phyloP scores from a whole-genome alignment of 768 basidiomycete species.

The Mycena kentingensis region DNA sequence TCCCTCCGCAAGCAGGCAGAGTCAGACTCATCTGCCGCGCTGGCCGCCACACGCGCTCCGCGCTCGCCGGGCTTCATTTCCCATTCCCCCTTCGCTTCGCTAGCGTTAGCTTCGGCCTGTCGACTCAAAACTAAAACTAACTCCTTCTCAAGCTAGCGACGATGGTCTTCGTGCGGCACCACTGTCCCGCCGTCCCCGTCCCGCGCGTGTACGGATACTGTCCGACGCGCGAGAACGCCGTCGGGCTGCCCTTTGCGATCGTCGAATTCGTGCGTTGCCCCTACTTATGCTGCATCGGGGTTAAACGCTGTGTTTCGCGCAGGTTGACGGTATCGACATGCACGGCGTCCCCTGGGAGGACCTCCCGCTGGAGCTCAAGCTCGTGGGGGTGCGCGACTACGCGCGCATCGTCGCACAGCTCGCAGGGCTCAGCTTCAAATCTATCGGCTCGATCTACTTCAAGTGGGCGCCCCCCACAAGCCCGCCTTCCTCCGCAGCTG shows the following conservation, averaged over 20 bases:
- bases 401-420: constrained; percentile 23
- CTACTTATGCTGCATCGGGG: not conserved
- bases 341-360: constrained; percentile 24
- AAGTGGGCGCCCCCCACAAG: no score
- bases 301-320: not conserved
- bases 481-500: not conserved
- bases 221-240: constrained; percentile 23
- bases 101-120: no score
- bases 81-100: no score
- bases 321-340: constrained; percentile 25
- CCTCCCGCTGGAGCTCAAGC: constrained; percentile 22
- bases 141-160: constrained; percentile 22
- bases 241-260: constrained; percentile 27
- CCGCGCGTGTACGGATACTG: constrained; percentile 28
- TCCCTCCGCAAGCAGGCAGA: no score
- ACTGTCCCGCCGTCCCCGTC: constrained; percentile 23
- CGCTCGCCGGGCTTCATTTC: no score
- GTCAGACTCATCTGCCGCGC: no score
- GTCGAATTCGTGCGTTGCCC: constrained; percentile 21
- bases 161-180: constrained; percentile 26
- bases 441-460: constrained; percentile 29
- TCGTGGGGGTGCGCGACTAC: constrained; percentile 25
- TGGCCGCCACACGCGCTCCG: no score
- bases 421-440: constrained; percentile 25
- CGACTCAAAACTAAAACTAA: not conserved